Percentiles rank a stretch among this genome's conserved stretches.
phyloP scores from a whole-genome alignment of 2,329 filamentous ascomycete genomes.

The Fusarium sp. region DNA sequence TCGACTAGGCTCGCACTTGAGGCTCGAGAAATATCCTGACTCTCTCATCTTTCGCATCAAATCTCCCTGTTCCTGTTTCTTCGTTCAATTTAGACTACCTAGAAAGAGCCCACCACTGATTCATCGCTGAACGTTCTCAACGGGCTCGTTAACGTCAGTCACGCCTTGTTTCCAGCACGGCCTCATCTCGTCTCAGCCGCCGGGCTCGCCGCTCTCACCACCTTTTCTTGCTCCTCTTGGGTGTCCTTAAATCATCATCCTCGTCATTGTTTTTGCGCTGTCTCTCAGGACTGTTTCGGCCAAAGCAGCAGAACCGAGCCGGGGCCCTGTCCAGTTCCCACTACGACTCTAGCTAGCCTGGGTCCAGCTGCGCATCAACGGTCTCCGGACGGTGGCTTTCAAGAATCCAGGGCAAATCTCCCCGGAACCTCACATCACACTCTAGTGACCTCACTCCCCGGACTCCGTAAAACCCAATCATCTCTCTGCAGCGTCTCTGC shows the following conservation, averaged over 20 bases:
- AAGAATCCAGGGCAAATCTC: constrained; percentile 11
- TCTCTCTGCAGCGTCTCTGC: neutral
- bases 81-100: neutral
- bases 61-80: neutral
- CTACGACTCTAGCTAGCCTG: neutral
- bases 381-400: constrained; percentile 4
- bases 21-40: constrained; percentile 15
- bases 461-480: constrained; percentile 5
- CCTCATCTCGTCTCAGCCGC: constrained; percentile 21
- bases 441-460: constrained; percentile 39
- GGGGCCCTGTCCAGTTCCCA: neutral
- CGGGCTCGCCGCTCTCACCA: constrained; percentile 35
- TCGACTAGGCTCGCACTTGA: constrained; percentile 2
- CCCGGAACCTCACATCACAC: constrained; percentile 14
- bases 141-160: constrained; percentile 20
- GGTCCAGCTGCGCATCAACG: neutral
- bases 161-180: constrained; percentile 18
- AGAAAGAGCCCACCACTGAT: neutral
- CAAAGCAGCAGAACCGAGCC: neutral
- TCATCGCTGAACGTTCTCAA: neutral
- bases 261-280: constrained; percentile 24
- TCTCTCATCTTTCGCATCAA: constrained; percentile 2
- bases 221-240: constrained; percentile 14
- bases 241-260: constrained; percentile 19
- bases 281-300: constrained; percentile 4